Evolutionary conservation across 352 stramenopile species (phyloP).

Genomic region (Pythium oligandrum): DNA sequence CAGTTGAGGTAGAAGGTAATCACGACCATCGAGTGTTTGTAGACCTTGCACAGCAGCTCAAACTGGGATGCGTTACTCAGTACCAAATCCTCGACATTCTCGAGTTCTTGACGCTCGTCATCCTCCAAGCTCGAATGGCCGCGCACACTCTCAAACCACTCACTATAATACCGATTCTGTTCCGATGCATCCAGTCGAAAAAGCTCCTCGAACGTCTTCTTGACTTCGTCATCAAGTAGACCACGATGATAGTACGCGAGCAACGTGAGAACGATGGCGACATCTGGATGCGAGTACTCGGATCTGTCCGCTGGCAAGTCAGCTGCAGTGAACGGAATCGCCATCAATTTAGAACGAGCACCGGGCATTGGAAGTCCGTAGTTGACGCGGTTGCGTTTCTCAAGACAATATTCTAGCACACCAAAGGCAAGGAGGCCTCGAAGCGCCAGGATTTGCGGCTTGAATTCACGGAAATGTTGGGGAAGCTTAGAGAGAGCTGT

Average conservation of each 20-base stretch:
- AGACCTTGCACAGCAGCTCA: constrained; percentile 39
- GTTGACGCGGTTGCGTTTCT: constrained; percentile 81
- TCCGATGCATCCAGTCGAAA: constrained; percentile 8
- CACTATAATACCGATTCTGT: constrained; percentile 49
- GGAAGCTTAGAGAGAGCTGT: too few species aligned
- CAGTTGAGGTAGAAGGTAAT: constrained; percentile 88
- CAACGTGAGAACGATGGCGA: constrained; percentile 11
- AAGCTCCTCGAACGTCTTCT: constrained; percentile 1
- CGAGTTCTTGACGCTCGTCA: constrained; percentile 26
- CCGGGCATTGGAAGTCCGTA: constrained; percentile 54
- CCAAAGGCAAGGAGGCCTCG: constrained; percentile 73
- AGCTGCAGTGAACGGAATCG: constrained; percentile 81
- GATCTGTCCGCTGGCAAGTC: constrained; percentile 34
- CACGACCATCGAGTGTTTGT: constrained; percentile 50
- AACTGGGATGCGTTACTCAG: constrained; percentile 67
- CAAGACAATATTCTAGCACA: constrained; percentile 72
- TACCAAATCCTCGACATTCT: constrained; percentile 67
- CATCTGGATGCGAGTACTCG: constrained; percentile 12
- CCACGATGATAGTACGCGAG: constrained; percentile 11
- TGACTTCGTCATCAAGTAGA: constrained; percentile 4
- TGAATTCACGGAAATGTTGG: too few species aligned
- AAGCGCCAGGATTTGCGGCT: constrained; percentile 47
- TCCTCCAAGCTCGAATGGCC: constrained; percentile 8
- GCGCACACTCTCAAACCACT: constrained; percentile 53
- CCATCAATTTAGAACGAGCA: constrained; percentile 57